A percentile compares a stretch with the other conserved stretches of the same genome.
phyloP scores from a whole-genome alignment of 495 filamentous ascomycete genomes.

The Xylaria curta region DNA sequence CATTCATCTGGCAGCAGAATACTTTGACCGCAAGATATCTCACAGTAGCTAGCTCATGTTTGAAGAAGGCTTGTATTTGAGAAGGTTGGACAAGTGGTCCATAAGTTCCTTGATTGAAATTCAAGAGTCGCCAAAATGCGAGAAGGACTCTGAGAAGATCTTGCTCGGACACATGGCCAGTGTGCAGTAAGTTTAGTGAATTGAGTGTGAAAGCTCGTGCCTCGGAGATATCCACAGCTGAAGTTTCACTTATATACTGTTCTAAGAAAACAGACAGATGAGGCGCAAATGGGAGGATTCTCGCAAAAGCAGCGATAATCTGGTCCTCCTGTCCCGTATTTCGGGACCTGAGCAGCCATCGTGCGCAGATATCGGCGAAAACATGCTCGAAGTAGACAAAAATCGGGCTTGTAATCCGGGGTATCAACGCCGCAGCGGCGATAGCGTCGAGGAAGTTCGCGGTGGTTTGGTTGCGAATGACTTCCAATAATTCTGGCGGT shows the following conservation, averaged over 20 bases:
- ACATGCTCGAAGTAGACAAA: conserved; percentile 72
- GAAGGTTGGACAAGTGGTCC: conserved; percentile 65
- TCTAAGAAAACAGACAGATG: conserved; percentile 66
- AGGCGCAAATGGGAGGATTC: conserved; percentile 79
- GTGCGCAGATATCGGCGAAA: conserved; percentile 79
- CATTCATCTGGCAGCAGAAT: conserved; percentile 77
- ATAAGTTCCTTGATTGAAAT: conserved; percentile 72
- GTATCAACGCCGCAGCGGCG: conserved; percentile 68
- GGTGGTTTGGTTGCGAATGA: conserved; percentile 67
- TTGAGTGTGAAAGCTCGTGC: conserved; percentile 31
- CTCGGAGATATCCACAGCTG: conserved; percentile 27
- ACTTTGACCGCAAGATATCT: conserved; percentile 83
- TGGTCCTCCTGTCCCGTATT: conserved; percentile 49
- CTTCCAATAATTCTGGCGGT: conserved; percentile 67
- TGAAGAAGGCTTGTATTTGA: conserved; percentile 70
- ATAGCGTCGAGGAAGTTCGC: conserved; percentile 73
- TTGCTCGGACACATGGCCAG: conserved; percentile 4
- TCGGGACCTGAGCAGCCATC: conserved; percentile 64
- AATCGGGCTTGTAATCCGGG: conserved; percentile 68
- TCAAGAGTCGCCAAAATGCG: conserved; percentile 76
- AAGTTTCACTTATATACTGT: conserved; percentile 46
- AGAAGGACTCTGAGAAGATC: conserved; percentile 60
- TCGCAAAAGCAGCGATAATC: conserved; percentile 74
- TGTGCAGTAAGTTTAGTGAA: conserved; percentile 31
- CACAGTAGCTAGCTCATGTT: conserved; percentile 63